Base-by-base conservation (phyloP, 139 green algal species). In the Mesotaenium endlicherianum region DNA sequence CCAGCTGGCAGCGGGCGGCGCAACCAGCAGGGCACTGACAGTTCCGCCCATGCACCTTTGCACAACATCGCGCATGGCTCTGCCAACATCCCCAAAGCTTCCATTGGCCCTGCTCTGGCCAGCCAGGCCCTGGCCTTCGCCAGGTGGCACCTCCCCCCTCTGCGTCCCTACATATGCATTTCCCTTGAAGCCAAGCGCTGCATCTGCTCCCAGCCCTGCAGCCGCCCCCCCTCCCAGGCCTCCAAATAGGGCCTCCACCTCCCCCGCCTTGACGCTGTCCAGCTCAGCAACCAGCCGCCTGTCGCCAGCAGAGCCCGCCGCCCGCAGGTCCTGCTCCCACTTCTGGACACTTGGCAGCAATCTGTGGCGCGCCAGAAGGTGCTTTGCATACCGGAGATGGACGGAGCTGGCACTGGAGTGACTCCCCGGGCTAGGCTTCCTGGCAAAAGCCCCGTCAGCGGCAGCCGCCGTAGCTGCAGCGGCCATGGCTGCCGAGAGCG, bases 401-500 rank as follows among this genome's bases (percentile, higher is more conserved):
- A n/a, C n/a, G n/a, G n/a, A n/a, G n/a, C n/a, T n/a, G n/a, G n/a
- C n/a, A n/a, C n/a, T n/a, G n/a, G n/a, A 72, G 6, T 47, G 11
- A 5, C 60, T 11, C 43, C 41, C 11, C 6, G 60, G 60, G 11
- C 6, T 72, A 6, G 36, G 8, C 5, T 38, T 72, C 60, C 60
- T 38, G 17, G 60, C 6, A 72, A 11, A 72, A 11, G 43, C 17
- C 36, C 36, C 11, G 43, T 79, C 11, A 41, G 45, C 45, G 47
- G 70, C 70, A n/a, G n/a, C n/a, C n/a, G n/a, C n/a, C n/a, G n/a
- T n/a, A n/a, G n/a, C n/a, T n/a, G n/a, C n/a, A 26, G 43, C 11
- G 8, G 39, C 6, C 70, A 79, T 79, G 11, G 45, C 70, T 49
- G 47, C 70, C 44, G 70, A 79, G 8, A 79, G 45, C 20, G 45